phyloP scores from a whole-genome alignment of 2,329 filamentous ascomycete species.

The Laburnicola sp. region DNA sequence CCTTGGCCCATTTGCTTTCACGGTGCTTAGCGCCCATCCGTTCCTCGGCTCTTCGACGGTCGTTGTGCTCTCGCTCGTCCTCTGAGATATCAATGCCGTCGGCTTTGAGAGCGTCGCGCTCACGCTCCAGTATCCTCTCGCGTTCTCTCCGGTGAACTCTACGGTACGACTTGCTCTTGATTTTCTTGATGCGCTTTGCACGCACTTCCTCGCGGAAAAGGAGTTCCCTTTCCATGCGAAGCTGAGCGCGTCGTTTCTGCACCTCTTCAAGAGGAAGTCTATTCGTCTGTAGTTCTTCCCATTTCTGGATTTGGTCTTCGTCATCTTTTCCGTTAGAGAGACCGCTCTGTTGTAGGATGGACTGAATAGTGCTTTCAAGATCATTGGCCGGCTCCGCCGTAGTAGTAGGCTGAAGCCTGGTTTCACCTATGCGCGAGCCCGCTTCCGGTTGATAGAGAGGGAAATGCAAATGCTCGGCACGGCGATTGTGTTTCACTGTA shows the following conservation, averaged over 20 bases:
- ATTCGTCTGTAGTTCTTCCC: slow-evolving; percentile 70
- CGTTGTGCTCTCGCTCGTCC: slow-evolving; percentile 66
- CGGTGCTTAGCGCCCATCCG: slow-evolving; percentile 83
- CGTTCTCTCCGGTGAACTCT: slow-evolving; percentile 84
- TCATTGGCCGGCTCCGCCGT: slow-evolving; percentile 71
- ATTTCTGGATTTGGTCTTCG: slow-evolving; percentile 68
- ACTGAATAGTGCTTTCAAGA: slow-evolving; percentile 81
- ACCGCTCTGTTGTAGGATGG: slow-evolving; percentile 88
- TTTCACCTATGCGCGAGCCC: slow-evolving; percentile 61
- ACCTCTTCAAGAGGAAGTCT: slow-evolving; percentile 73
- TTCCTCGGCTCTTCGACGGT: slow-evolving; percentile 78
- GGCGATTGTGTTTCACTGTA: slow-evolving; percentile 90
- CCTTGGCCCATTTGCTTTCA: slow-evolving; percentile 91
- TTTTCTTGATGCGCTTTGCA: slow-evolving; percentile 94
- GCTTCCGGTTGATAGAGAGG: slow-evolving; percentile 75
- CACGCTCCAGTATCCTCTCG: slow-evolving; percentile 60
- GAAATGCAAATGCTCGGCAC: slow-evolving; percentile 87
- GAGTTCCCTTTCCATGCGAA: slow-evolving; percentile 79
- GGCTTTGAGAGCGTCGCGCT: slow-evolving; percentile 61
- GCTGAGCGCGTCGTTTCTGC: slow-evolving; percentile 70
- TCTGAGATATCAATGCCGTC: slow-evolving; percentile 64
- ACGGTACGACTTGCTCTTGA: slow-evolving; percentile 95
- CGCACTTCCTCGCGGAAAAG: slow-evolving; percentile 87
- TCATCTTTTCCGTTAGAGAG: slow-evolving; percentile 63
- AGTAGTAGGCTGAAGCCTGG: slow-evolving; percentile 63